Base-by-base conservation (phyloP, 1,139 yeast genomes). In the Scheffersomyces segobiensis region DNA sequence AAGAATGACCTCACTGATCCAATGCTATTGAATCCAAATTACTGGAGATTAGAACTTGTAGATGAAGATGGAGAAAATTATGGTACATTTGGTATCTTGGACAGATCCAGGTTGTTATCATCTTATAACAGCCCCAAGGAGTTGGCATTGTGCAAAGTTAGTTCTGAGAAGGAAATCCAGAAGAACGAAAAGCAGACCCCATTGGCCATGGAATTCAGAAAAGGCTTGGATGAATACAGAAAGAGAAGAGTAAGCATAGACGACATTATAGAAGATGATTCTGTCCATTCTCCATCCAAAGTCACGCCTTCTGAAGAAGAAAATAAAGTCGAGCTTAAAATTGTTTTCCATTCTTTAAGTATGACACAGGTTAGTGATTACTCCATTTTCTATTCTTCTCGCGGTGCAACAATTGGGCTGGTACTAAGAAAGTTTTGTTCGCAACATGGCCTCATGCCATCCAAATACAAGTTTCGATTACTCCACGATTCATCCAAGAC, bases 31-130 rank as follows among this genome's bases (percentile, higher is more conserved):
- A 81, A 87, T 62, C 90, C 92, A 0, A 88, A 88, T 66, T 75
- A 76, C 55, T 89, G 92, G 88, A 77, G 87, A 56, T 65, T 89
- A n/a, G 89, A 87, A 59, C 73, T 89, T 52, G 89, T 87, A 0
- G 96, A 89, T 67, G 95, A 89, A 60, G 93, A 88, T 68, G 95
- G 95, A 7, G 93, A 89, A 58, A 84, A 87, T n/a, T 88, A 87
- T 64, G 91, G 88, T 42, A 84, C 88, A 26, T 89, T 89, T 76
- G 95, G 95, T 3, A 79, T 87, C 3, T 74, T 89, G 56, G 89
- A 85, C 54, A 75, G 93, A 62, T 76, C 81, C 0, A 78, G 89
- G 57, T 63, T 73, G 4, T 74, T 88, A 47, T 73, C 83, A 3
- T 82, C 90, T 0, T 86, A 88, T 65, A 88, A 88, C 53, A 72